Conservation (phyloP, 2,329 filamentous ascomycete species). For the Talaromyces sp. region DNA sequence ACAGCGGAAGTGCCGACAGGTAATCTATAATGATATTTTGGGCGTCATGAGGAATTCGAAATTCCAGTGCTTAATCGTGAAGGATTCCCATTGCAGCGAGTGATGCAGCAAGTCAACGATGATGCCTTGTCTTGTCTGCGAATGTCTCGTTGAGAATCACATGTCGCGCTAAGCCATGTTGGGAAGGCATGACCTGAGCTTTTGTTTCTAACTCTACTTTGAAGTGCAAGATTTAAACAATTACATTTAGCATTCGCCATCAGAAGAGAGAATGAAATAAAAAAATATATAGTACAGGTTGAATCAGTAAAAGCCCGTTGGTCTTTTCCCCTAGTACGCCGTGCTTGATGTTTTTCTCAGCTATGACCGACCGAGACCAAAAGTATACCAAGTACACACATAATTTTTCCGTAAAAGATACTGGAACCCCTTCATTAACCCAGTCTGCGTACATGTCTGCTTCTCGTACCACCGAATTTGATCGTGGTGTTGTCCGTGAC, state of each 20-base stretch:
- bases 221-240: not conserved
- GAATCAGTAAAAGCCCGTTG: not conserved
- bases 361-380: not conserved
- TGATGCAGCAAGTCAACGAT: not conserved
- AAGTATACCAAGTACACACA: not conserved
- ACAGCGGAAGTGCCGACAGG: conserved; percentile 5
- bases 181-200: conserved; percentile 10
- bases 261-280: not conserved
- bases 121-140: not conserved
- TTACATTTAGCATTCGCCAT: not conserved
- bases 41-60: not conserved
- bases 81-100: not conserved
- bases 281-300: conserved; percentile 3
- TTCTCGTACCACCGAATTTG: conserved; percentile 94
- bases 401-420: not conserved
- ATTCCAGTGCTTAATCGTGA: not conserved
- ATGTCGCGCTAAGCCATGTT: conserved; percentile 19
- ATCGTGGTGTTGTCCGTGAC: conserved; percentile 83
- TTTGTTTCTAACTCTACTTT: not conserved
- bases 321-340: not conserved
- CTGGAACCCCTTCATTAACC: conserved; percentile 43
- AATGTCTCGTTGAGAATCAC: conserved; percentile 14
- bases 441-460: conserved; percentile 77
- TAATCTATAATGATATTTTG: not conserved
- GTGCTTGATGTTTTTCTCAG: not conserved